These are phyloP conservation scores for Vigna mungo DNA, from an alignment of 306 rosid species.

Conservation along the genomic window DNA sequence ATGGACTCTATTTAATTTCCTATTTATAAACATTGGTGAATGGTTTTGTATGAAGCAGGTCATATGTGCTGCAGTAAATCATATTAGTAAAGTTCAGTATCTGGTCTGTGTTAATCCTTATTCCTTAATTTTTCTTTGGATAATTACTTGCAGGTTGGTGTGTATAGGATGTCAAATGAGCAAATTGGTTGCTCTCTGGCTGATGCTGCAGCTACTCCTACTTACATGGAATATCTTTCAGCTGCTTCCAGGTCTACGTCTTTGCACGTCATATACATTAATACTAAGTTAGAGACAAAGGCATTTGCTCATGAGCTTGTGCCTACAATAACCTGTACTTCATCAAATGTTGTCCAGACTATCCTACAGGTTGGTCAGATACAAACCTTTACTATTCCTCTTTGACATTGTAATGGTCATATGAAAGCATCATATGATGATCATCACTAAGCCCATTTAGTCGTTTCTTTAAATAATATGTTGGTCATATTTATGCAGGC, in stretches of 20 bases:
- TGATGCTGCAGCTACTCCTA: slow-evolving; percentile 84
- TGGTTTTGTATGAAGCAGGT: slow-evolving; percentile 36
- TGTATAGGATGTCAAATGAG: slow-evolving; percentile 90
- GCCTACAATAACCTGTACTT: slow-evolving; percentile 98
- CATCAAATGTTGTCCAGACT: slow-evolving; percentile 96
- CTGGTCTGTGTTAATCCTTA: slow-evolving; percentile 23
- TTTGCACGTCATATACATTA: slow-evolving; percentile 91
- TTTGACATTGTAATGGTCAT: slow-evolving; percentile 35
- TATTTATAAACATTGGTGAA: slow-evolving; percentile 13
- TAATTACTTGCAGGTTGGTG: slow-evolving; percentile 76
- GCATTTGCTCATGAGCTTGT: slow-evolving; percentile 95
- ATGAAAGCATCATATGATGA: slow-evolving; percentile 30
- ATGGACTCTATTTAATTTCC: slow-evolving; percentile 1
- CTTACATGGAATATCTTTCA: slow-evolving; percentile 83
- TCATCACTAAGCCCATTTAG: slow-evolving; percentile 13
- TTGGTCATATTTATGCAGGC: slow-evolving; percentile 61
- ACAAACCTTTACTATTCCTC: not conserved
- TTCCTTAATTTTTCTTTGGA: slow-evolving; percentile 40
- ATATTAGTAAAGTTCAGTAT: slow-evolving; percentile 23
- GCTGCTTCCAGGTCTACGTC: slow-evolving; percentile 76
- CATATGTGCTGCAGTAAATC: not conserved
- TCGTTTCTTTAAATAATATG: slow-evolving; percentile 12
- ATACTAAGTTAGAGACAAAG: slow-evolving; percentile 90
- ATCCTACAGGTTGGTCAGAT: slow-evolving; percentile 76
- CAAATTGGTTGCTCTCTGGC: slow-evolving; percentile 95